Percentiles rank a stretch among this genome's conserved stretches.
Conservation (phyloP, 164 flowering plant genomes). For the Saururus chinensis region DNA sequence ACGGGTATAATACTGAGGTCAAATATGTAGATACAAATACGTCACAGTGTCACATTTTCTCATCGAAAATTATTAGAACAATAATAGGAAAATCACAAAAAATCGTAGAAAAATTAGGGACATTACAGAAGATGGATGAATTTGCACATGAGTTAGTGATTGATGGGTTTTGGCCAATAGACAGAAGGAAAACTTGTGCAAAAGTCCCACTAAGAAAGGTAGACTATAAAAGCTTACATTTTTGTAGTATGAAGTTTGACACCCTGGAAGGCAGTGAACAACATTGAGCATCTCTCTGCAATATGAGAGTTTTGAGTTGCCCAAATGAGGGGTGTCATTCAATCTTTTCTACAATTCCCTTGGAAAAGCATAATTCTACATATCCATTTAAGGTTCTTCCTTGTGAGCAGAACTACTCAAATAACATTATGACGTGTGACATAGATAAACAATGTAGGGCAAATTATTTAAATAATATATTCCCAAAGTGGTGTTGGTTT, state of each 20-base stretch:
- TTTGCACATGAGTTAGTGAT: slow-evolving; percentile 75
- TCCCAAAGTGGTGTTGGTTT: too few species aligned
- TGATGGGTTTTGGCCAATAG: slow-evolving; percentile 66
- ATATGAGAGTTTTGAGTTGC: slow-evolving; percentile 49
- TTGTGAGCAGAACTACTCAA: slow-evolving; percentile 76
- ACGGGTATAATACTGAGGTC: too few species aligned
- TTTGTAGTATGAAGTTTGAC: slow-evolving; percentile 48
- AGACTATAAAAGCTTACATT: slow-evolving; percentile 45
- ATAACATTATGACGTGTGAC: slow-evolving; percentile 53
- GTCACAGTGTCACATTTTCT: slow-evolving; percentile 29
- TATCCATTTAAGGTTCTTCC: slow-evolving; percentile 72
- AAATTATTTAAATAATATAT: too few species aligned
- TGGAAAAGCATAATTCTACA: slow-evolving; percentile 46
- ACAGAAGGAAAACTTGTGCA: slow-evolving; percentile 48
- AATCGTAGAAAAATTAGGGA: too few species aligned
- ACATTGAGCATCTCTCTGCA: slow-evolving; percentile 38
- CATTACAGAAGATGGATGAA: slow-evolving; percentile 82
- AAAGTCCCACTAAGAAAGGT: slow-evolving; percentile 54
- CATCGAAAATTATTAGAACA: slow-evolving; percentile 54
- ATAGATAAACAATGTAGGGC: slow-evolving; percentile 96
- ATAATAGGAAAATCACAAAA: slow-evolving; percentile 57
- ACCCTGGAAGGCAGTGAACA: slow-evolving; percentile 32
- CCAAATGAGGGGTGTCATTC: slow-evolving; percentile 49
- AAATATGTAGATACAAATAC: too few species aligned
- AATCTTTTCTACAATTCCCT: slow-evolving; percentile 40